Conservation (phyloP, 768 basidiomycete genomes). For the Russula vinacea region DNA sequence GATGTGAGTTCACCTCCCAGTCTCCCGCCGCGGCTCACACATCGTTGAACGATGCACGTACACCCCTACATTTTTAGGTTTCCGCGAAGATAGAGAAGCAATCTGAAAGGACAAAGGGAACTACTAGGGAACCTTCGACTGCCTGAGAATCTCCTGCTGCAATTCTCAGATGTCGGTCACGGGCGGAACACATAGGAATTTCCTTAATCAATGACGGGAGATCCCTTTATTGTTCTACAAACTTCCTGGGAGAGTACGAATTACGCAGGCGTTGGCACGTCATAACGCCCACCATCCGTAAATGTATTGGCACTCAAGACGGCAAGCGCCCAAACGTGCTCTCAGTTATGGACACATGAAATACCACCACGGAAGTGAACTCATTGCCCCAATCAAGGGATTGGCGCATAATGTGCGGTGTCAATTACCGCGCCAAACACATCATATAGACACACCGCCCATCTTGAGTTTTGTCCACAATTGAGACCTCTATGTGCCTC, state of each 20-base stretch:
- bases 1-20: conserved; percentile 51
- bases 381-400: conserved; percentile 15
- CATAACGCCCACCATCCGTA: conserved; percentile 21
- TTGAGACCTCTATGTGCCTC: conserved; percentile 13
- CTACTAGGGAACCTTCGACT: conserved; percentile 10
- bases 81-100: conserved; percentile 73
- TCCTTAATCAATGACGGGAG: conserved; percentile 22
- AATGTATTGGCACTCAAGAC: conserved; percentile 27
- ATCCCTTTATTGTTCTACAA: conserved; percentile 28
- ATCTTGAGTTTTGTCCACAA: conserved; percentile 5
- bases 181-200: conserved; percentile 9
- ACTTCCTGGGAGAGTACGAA: conserved; percentile 15
- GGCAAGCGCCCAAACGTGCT: conserved; percentile 21
- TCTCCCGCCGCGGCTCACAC: conserved; percentile 15
- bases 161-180: conserved; percentile 9
- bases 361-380: conserved; percentile 15
- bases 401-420: conserved; percentile 23
- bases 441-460: conserved; percentile 1
- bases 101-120: conserved; percentile 42
- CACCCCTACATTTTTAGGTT: conserved; percentile 46
- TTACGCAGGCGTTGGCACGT: conserved; percentile 21
- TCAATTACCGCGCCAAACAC: conserved; percentile 12
- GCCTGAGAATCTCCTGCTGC: conserved; percentile 16
- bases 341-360: conserved; percentile 25
- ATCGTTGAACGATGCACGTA: conserved; percentile 26